phyloP scores from a whole-genome alignment of 148 eudicot genomes.

The Vaccinium myrtillus region DNA sequence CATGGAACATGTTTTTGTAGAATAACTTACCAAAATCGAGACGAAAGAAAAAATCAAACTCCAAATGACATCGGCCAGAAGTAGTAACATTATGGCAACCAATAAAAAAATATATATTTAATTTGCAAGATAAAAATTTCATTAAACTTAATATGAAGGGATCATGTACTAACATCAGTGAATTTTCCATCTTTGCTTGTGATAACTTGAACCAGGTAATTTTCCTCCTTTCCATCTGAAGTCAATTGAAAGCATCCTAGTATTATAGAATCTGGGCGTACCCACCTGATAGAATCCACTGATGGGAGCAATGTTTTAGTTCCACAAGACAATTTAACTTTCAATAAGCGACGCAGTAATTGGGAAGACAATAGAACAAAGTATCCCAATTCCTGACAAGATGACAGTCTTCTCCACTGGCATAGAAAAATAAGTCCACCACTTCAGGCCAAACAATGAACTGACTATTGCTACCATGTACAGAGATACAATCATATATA shows the following conservation, averaged over 20 bases:
- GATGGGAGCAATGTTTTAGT: constrained; percentile 18
- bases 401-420: not conserved
- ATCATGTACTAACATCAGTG: constrained; percentile 52
- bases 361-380: not conserved
- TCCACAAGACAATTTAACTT: not conserved
- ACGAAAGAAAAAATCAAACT: not conserved
- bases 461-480: not conserved
- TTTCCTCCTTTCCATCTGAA: constrained; percentile 62
- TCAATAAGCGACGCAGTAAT: not conserved
- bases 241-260: constrained; percentile 63
- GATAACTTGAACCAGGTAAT: constrained; percentile 75
- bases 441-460: not conserved
- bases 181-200: constrained; percentile 48
- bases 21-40: not conserved
- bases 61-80: not conserved
- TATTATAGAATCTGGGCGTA: constrained; percentile 78
- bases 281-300: constrained; percentile 91
- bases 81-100: not conserved
- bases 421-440: not conserved
- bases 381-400: not conserved
- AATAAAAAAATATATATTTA: not conserved
- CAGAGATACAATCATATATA: not conserved
- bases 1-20: not conserved
- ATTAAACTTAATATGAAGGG: not conserved
- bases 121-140: not conserved